A percentile compares a stretch with the other conserved stretches of the same genome.
phyloP scores from a whole-genome alignment of 2,329 filamentous ascomycete genomes.

The Aspergillus brasiliensis region DNA sequence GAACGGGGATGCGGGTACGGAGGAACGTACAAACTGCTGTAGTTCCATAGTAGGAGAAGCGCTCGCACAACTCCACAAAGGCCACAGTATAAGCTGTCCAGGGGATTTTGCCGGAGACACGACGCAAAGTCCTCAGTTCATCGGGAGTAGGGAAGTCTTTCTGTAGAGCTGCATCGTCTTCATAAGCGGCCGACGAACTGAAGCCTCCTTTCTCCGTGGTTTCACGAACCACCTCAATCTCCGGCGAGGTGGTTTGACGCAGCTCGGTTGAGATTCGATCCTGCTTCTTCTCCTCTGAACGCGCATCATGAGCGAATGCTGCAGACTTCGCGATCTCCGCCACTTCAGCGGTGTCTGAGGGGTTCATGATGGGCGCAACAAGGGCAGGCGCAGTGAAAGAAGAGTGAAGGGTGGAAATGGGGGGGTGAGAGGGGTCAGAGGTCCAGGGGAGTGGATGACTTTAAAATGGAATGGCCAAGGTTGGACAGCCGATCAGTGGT shows the following conservation, averaged over 20 bases:
- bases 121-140: slow-evolving; percentile 38
- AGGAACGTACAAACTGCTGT: slow-evolving; percentile 61
- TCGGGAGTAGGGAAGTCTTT: slow-evolving; percentile 32
- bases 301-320: slow-evolving; percentile 21
- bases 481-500: neutral
- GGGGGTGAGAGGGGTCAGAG: neutral
- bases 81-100: slow-evolving; percentile 70
- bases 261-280: slow-evolving; percentile 4
- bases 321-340: slow-evolving; percentile 28
- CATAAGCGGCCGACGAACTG: neutral
- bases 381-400: neutral
- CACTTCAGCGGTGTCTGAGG: slow-evolving; percentile 28
- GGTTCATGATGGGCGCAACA: slow-evolving; percentile 24
- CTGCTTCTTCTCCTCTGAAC: slow-evolving; percentile 20
- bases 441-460: neutral
- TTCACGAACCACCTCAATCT: slow-evolving; percentile 14
- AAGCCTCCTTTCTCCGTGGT: neutral
- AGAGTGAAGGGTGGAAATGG: neutral
- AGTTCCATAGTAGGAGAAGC: slow-evolving; percentile 76
- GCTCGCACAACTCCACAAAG: slow-evolving; percentile 73
- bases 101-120: slow-evolving; percentile 53
- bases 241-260: slow-evolving; percentile 6
- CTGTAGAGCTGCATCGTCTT: slow-evolving; percentile 1
- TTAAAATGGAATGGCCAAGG: slow-evolving; percentile 5
- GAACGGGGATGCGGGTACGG: too few relatives aligned